phyloP scores from a whole-genome alignment of 805 yeast species.

The Isabelozyma pseudorhagii region DNA sequence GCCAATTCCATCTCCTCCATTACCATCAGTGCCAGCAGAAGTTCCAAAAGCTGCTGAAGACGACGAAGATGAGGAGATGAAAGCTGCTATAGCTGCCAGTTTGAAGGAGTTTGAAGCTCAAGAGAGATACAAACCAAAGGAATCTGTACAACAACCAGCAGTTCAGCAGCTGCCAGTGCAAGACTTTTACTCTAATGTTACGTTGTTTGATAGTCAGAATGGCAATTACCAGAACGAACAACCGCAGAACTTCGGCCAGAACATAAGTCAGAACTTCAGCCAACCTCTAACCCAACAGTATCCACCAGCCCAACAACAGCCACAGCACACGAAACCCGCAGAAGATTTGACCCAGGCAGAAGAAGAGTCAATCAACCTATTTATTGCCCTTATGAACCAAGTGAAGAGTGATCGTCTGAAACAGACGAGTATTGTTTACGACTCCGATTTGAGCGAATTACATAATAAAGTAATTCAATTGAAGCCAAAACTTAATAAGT shows the following conservation, averaged over 20 bases:
- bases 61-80: constrained; percentile 78
- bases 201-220: constrained; percentile 15
- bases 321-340: constrained; percentile 6
- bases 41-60: constrained; percentile 12
- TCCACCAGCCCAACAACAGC: constrained; percentile 3
- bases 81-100: constrained; percentile 93
- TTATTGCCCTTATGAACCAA: constrained; percentile 62
- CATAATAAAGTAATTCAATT: constrained; percentile 57
- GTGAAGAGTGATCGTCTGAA: constrained; percentile 45
- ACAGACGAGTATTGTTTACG: constrained; percentile 37
- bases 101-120: constrained; percentile 59
- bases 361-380: constrained; percentile 65
- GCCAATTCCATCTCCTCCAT: constrained; percentile 9
- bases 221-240: background rate
- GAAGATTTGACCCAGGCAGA: constrained; percentile 55
- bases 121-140: constrained; percentile 6
- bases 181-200: constrained; percentile 25
- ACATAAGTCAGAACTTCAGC: constrained; percentile 1
- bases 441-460: constrained; percentile 52
- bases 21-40: constrained; percentile 5
- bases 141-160: constrained; percentile 7
- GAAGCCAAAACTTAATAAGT: constrained; percentile 66
- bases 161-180: constrained; percentile 7
- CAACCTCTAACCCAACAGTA: constrained; percentile 3
- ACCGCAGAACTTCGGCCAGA: constrained; percentile 4